Base-by-base conservation (phyloP, 371 early-diverging fungal genomes). In the Caulochytrium protostelioides region DNA sequence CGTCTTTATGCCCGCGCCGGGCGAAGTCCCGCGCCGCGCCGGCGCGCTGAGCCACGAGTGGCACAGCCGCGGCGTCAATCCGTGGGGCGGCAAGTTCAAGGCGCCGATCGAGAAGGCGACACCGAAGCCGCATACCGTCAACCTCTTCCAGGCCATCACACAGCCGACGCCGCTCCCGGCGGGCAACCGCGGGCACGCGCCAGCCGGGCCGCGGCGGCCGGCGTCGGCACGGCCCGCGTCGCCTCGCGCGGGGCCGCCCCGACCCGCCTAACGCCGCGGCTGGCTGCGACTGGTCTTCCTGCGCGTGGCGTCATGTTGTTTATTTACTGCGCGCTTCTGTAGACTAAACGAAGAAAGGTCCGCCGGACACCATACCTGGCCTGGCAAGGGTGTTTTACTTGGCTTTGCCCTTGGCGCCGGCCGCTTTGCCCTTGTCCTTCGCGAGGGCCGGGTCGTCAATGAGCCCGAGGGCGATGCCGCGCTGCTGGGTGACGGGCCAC, bases 1-100 rank as follows among this genome's bases (percentile, higher is more conserved):
- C 5, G 53, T 47, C 29, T 62, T 62, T 31, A 52, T 58, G 45
- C 62, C 62, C 7, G 43, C 47, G 39, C 59, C 62, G 13, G 59
- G 62, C 10, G 33, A 42, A 1, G 45, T 54, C 2, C 50, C 57
- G 15, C 19, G n/a, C n/a, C n/a, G n/a, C n/a, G n/a, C n/a, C n/a
- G n/a, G n/a, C n/a, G n/a, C n/a, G n/a, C n/a, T n/a, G n/a, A n/a
- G n/a, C n/a, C n/a, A n/a, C n/a, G n/a, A n/a, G n/a, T n/a, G n/a
- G n/a, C n/a, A n/a, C n/a, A n/a, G n/a, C n/a, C n/a, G n/a, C n/a
- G n/a, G n/a, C n/a, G n/a, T n/a, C n/a, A n/a, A n/a, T n/a, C n/a
- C n/a, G n/a, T n/a, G n/a, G n/a, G n/a, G n/a, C 24, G 10, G 12
- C 24, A 19, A 14, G 17, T 15, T 46, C 49, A 17, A 6, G 49